These are phyloP conservation scores for Amanita thiersii DNA, from an alignment of 768 basidiomycete species.

Conservation along the genomic window DNA sequence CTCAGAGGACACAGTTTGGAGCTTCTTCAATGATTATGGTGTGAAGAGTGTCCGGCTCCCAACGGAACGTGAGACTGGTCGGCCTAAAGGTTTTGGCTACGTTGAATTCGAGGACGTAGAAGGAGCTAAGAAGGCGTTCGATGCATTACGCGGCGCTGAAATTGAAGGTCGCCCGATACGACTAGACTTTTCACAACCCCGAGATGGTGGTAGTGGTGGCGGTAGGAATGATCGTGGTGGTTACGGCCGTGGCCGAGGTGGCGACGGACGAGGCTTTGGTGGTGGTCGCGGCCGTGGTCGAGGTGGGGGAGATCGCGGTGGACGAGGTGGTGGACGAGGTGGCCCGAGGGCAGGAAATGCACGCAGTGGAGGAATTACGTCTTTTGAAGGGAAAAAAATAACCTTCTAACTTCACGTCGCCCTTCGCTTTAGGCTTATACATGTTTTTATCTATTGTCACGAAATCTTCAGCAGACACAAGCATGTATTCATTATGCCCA, in stretches of 20 bases:
- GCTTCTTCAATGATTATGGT: constrained; percentile 83
- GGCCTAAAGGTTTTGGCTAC: constrained; percentile 93
- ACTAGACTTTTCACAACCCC: constrained; percentile 81
- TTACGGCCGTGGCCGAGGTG: constrained; percentile 29
- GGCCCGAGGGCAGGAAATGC: constrained; percentile 36
- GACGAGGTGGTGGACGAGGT: constrained; percentile 37
- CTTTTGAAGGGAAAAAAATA: constrained; percentile 61
- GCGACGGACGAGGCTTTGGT: constrained; percentile 26
- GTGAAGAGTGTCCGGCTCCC: constrained; percentile 86
- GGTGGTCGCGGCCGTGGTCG: constrained; percentile 34
- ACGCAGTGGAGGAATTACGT: constrained; percentile 57
- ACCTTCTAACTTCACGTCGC: constrained; percentile 51
- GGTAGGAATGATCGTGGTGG: constrained; percentile 36
- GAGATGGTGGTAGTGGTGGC: constrained; percentile 53
- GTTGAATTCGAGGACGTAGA: constrained; percentile 86
- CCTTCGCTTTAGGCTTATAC: no score
- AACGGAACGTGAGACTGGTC: constrained; percentile 86
- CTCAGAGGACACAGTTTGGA: constrained; percentile 82
- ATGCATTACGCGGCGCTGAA: constrained; percentile 59
- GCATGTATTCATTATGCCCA: no score
- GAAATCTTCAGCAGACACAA: no score
- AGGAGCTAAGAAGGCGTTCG: constrained; percentile 73
- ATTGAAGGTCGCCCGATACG: constrained; percentile 77
- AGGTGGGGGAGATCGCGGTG: constrained; percentile 32
- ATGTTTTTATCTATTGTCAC: no score